Evolutionary conservation across 148 eudicot species (phyloP), one percentile per base, ranked within the genome.

Genomic region (Silene latifolia): DNA sequence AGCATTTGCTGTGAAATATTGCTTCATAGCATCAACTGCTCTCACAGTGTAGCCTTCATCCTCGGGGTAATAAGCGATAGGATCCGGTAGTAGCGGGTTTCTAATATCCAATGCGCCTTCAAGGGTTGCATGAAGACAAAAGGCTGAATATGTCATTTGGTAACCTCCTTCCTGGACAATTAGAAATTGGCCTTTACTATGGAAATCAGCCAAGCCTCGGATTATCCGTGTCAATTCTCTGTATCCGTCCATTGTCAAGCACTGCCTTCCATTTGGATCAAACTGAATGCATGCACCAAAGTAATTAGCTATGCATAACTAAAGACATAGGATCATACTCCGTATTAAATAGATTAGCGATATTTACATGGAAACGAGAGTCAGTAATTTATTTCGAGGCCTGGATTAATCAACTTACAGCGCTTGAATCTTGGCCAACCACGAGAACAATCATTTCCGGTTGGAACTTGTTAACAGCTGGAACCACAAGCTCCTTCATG

Each of bases 91-190:
- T 32, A 90, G 69, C 21, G 96, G 92, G 21, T 29, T 74, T 15
- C 78, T 79, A 61, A 92, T 76, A 75, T 79, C 79, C 9, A 95
- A 89, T 56, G 82, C 89, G 64, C 98, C 98, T 88, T 95, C 99
- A 4, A 95, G 90, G 29, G 89, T 83, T 24, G 97, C 93, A 73
- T 95, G 99, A 74, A 95, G 90, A 79, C 99, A 95, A 78, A 90
- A 95, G 32, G 99, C 92, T 8, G 99, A 86, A 68, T 95, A 95
- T 54, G 99, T 92, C 53, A 92, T 79, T 66, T 90, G 96, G 76
- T 95, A 95, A 60, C 99, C 99, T 3, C 99, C 98, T 86, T 95
- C 98, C 75, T 95, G 99, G 20, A 95, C 98, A 23, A 92, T 83
- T 65, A 95, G 82, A 56, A 95, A 81, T 13, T 88, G 88, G 8